A percentile compares a stretch with the other conserved stretches of the same genome.
phyloP scores from a whole-genome alignment of 1,284 basidiomycete species.

The Coriolopsis trogii region DNA sequence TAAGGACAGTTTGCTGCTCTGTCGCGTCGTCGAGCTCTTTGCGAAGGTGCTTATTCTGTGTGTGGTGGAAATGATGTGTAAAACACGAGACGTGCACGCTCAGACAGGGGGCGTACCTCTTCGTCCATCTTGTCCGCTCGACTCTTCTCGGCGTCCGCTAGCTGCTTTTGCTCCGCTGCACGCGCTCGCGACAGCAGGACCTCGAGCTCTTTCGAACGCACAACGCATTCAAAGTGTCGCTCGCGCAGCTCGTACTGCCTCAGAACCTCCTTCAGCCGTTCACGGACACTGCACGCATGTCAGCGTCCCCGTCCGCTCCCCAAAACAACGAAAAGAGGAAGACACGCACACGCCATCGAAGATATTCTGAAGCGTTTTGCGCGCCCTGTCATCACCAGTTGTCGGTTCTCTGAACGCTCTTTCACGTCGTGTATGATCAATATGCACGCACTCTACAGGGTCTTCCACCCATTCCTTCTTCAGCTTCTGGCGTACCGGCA shows the following conservation, averaged over 20 bases:
- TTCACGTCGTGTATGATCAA: background rate
- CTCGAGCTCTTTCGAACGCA: conserved; percentile 86
- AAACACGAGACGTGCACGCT: conserved; percentile 12
- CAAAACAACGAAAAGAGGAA: background rate
- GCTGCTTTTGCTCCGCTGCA: conserved; percentile 80
- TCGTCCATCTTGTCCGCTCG: conserved; percentile 71
- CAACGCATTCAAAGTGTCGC: conserved; percentile 85
- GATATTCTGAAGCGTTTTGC: conserved; percentile 72
- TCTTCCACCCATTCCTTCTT: conserved; percentile 78
- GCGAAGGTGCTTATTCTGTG: conserved; percentile 62
- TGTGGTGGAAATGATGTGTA: background rate
- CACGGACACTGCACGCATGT: conserved; percentile 58
- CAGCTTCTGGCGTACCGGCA: conserved; percentile 64
- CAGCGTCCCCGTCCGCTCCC: background rate
- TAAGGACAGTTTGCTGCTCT: conserved; percentile 71
- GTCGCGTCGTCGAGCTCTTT: conserved; percentile 77
- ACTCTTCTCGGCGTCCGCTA: conserved; percentile 70
- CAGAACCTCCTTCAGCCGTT: conserved; percentile 81
- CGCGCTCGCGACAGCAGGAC: conserved; percentile 80
- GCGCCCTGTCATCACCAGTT: conserved; percentile 64
- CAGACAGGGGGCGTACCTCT: conserved; percentile 54
- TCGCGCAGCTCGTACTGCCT: conserved; percentile 85
- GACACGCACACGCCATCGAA: conserved; percentile 75
- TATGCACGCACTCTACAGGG: conserved; percentile 67
- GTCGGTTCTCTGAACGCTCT: no score